phyloP scores from a whole-genome alignment of 2,329 filamentous ascomycete genomes.

The Epichloe gansuensis region DNA sequence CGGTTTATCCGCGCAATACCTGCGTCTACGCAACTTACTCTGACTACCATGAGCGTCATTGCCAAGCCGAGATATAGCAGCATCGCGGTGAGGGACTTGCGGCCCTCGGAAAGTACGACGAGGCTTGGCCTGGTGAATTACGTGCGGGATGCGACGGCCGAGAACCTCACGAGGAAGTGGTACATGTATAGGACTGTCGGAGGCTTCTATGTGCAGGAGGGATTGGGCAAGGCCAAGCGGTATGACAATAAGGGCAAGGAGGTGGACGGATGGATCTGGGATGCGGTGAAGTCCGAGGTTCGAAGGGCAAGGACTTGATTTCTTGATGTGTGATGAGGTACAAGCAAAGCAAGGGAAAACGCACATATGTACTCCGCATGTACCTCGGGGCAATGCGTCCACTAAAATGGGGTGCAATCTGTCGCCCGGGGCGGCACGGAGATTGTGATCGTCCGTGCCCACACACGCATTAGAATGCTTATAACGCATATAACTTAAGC shows the following conservation, averaged over 20 bases:
- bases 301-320: slow-evolving; percentile 9
- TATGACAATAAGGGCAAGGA: slow-evolving; percentile 12
- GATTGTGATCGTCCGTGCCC: no score
- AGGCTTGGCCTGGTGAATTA: slow-evolving; percentile 29
- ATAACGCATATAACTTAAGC: no score
- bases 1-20: slow-evolving; percentile 37
- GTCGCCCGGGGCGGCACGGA: no score
- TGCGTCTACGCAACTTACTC: slow-evolving; percentile 30
- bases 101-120: slow-evolving; percentile 11
- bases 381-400: no score
- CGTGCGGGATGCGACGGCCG: slow-evolving; percentile 21
- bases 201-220: slow-evolving; percentile 26
- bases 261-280: slow-evolving; percentile 30
- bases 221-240: slow-evolving; percentile 2
- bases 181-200: slow-evolving; percentile 27
- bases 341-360: no score
- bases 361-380: no score
- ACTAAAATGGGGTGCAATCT: no score
- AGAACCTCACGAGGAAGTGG: slow-evolving; percentile 25
- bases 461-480: no score
- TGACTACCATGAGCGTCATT: slow-evolving; percentile 43
- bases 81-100: slow-evolving; percentile 26
- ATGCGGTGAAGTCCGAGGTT: slow-evolving; percentile 22
- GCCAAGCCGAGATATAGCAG: slow-evolving; percentile 39
- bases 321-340: not conserved